These are phyloP conservation scores for Psilocybe tampanensis DNA, from an alignment of 768 basidiomycete species.

Conservation along the genomic window DNA sequence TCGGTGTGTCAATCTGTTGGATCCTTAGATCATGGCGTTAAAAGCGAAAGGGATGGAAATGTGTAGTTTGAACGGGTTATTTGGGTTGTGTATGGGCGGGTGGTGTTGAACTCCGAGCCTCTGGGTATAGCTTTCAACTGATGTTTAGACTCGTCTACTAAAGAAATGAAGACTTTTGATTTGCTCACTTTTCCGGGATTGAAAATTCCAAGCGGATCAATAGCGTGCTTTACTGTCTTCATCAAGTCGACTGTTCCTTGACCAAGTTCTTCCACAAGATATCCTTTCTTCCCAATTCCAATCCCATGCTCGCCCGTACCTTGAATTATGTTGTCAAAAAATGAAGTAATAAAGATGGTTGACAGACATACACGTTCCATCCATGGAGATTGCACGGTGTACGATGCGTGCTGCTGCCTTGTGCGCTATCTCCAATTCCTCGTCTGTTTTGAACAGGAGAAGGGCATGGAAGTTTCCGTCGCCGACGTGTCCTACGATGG, in stretches of 20 bases:
- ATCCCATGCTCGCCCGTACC: conserved; percentile 87
- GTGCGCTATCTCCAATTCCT: conserved; percentile 47
- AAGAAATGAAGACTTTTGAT: neutral
- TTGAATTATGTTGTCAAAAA: conserved; percentile 20
- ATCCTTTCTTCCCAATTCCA: conserved; percentile 81
- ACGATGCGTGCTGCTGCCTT: conserved; percentile 63
- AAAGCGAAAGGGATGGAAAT: neutral
- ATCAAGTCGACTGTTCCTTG: conserved; percentile 81
- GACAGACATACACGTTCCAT: conserved; percentile 64
- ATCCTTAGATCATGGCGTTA: neutral
- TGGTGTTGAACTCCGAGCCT: neutral
- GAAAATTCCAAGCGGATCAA: conserved; percentile 77
- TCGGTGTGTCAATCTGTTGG: neutral
- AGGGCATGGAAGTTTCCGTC: conserved; percentile 61
- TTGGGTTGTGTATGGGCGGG: neutral
- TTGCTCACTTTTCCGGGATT: conserved; percentile 80
- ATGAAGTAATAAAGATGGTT: neutral
- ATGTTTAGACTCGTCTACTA: neutral
- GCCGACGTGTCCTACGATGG: conserved; percentile 75
- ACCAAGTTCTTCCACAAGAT: conserved; percentile 78
- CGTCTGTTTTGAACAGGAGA: conserved; percentile 60
- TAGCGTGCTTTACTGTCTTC: conserved; percentile 73
- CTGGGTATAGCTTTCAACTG: conserved; percentile 4
- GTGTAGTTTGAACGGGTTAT: neutral
- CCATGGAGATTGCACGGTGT: conserved; percentile 64